phyloP scores from a whole-genome alignment of 2,329 filamentous ascomycete genomes.

The Ophiostoma quercus region DNA sequence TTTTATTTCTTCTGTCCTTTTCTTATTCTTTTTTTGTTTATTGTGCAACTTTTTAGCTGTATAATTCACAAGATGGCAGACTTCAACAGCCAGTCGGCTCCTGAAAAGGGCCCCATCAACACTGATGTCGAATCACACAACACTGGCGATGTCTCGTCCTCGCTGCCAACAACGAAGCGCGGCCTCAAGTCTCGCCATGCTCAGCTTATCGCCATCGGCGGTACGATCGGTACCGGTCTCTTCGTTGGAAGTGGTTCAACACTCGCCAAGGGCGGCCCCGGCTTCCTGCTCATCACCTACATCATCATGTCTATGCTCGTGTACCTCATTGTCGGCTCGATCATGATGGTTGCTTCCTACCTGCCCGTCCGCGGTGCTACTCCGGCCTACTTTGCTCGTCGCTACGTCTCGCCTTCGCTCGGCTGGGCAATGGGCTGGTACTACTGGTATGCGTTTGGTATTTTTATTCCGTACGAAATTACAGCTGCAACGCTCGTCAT shows the following conservation, averaged over 20 bases:
- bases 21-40: neutral
- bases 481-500: conserved; percentile 3
- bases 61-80: neutral
- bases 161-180: neutral
- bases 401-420: conserved; percentile 9
- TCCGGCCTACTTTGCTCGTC: conserved; percentile 8
- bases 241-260: neutral
- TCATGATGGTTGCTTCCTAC: conserved; percentile 8
- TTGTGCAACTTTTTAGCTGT: neutral
- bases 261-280: neutral
- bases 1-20: neutral
- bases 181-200: neutral
- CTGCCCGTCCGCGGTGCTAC: conserved; percentile 6
- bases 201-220: neutral
- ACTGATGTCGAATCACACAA: neutral
- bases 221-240: neutral
- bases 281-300: neutral
- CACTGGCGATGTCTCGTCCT: neutral
- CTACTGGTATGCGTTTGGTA: conserved; percentile 11
- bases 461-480: conserved; percentile 8
- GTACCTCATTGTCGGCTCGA: neutral
- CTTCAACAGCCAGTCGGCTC: neutral
- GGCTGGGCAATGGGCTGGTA: conserved; percentile 9
- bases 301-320: neutral
- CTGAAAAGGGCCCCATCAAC: neutral